These are phyloP conservation scores for Martiniozyma abietophila DNA, from an alignment of 805 yeast species.

Conservation along the genomic window DNA sequence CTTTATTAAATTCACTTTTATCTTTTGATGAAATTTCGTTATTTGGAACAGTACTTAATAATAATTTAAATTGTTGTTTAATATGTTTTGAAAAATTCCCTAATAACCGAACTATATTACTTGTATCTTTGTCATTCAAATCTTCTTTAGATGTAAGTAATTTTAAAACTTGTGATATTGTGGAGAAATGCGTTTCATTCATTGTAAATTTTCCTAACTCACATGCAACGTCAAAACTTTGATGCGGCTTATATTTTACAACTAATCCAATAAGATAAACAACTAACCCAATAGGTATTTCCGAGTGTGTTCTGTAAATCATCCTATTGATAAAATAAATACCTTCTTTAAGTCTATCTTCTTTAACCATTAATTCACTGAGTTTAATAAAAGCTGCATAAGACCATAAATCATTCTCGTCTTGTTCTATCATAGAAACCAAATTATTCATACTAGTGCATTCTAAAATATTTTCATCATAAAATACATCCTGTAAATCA, in stretches of 20 bases:
- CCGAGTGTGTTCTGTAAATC: slow-evolving; percentile 4
- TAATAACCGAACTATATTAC: no score
- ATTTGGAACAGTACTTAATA: no score
- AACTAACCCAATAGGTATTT: slow-evolving; percentile 7
- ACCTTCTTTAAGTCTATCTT: slow-evolving; percentile 9
- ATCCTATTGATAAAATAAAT: slow-evolving; percentile 4
- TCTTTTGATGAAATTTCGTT: no score
- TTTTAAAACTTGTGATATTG: not conserved
- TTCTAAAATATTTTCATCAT: not conserved
- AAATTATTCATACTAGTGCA: not conserved
- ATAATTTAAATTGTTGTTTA: no score
- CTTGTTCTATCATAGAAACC: no score
- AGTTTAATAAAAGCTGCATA: slow-evolving; percentile 5
- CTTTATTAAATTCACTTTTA: no score
- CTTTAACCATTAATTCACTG: slow-evolving; percentile 5
- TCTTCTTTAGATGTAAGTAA: not conserved
- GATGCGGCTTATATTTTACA: no score
- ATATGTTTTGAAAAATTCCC: no score
- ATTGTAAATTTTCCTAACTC: no score
- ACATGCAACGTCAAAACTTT: no score
- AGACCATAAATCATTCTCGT: slow-evolving; percentile 2
- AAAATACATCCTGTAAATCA: not conserved
- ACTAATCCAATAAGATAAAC: not conserved
- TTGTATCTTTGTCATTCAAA: not conserved
- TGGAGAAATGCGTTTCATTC: slow-evolving; percentile 3